Base-by-base conservation (phyloP, 1,284 basidiomycete species). In the Meripilus lineatus region DNA sequence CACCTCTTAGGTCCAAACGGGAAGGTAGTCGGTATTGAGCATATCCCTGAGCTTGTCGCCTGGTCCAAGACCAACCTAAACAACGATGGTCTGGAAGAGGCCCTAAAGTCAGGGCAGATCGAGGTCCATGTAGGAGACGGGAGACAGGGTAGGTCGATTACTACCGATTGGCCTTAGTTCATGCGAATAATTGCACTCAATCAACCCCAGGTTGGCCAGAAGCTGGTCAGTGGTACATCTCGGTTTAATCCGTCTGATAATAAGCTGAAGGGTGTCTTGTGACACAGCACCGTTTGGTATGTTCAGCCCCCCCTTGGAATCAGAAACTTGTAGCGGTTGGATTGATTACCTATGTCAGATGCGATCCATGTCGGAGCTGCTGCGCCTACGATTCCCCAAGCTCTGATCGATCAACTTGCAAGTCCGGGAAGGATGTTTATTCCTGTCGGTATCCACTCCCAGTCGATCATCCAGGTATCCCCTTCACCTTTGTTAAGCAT, bases 301-400 rank as follows among this genome's bases (percentile, higher is more conserved):
- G 42, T 38, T 14, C 10, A 5, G 15, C 14, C 10, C 14, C 15
- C 6, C 30, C 18, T n/a, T n/a, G n/a, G n/a, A n/a, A 24, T 5
- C 28, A 30, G 4, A 22, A 20, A 36, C 23, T n/a, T 23, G 33
- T 28, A 25, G 49, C 15, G 44, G 48, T 8, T 24, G 48, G 5
- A 45, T 52, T 34, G 56, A 64, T 18, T 51, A 76, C 92, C 79
- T 0, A 91, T 90, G 0, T 96, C 86, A 61, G 79, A 90, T 52
- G 87, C 81, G 0, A 98, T 98, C 38, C 95, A 99, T 56, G 95
- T 98, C 17, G 95, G 95, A 4, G 95, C 95, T 0, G 93, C 94
- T 0, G 84, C 93, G 0, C 85, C 89, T 0, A 71, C 59, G 0
- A 66, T 93, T n/a, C 93, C 93, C 0, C 62, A 78, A 26, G 61